Base-by-base conservation (phyloP, 148 eudicot species). In the Chenopodium berlandieri region DNA sequence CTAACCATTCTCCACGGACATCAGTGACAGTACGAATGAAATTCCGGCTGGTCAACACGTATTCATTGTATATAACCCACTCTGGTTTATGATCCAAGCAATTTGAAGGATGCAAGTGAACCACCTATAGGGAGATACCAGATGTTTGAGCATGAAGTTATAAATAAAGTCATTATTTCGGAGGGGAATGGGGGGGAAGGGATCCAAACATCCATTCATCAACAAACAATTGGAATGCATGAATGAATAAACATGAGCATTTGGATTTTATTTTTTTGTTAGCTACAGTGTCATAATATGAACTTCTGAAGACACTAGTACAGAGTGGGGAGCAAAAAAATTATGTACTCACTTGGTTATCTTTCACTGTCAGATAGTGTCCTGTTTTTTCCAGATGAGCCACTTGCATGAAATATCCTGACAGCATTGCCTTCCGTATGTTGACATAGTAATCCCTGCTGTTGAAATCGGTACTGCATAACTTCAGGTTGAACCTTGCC, bases 371-470 rank as follows among this genome's bases (percentile, higher is more conserved):
- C 83, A 96, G 82, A 86, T 96, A 96, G 58, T 94, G 95, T 30
- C 95, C 99, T 75, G 94, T 90, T 31, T 90, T 91, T 87, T 96
- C 99, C 68, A 96, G 78, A 86, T 96, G 99, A 74, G 98, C 99
- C 69, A 96, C 99, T 88, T 96, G 99, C 99, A 96, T 96, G 85
- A 96, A 96, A 81, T 96, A 94, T 74, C 99, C 99, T 80, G 99
- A 97, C 77, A 94, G 80, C 95, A 96, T 96, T 63, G 99, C 99
- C 88, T 96, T 96, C 78, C 99, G 88, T 68, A 96, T 96, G 90
- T 94, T 96, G 83, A 90, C 34, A 78, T 96, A 96, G 88, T 96
- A 96, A 82, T 94, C 98, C 75, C 97, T 90, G 88, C 97, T 96
- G 86, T 89, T 96, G 75, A 96, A 96, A 82, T 94, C 98, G 37